Base-by-base conservation (phyloP, 2,329 filamentous ascomycete species). In the Rutstroemia sp. region DNA sequence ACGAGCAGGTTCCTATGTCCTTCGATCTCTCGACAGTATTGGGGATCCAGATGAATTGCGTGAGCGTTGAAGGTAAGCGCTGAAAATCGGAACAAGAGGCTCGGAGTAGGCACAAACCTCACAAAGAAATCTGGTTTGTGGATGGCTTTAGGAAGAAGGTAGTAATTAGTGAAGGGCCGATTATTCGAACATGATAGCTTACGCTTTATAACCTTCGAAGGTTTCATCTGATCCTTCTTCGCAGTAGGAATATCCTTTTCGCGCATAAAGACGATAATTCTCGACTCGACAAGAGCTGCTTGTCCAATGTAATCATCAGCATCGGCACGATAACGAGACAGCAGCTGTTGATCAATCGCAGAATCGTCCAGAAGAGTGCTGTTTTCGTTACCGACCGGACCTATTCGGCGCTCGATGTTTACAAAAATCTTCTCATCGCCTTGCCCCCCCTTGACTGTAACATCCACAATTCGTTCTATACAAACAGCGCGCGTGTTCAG, bases 1-100 rank as follows among this genome's bases (percentile, higher is more conserved):
- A 97, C 88, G 16, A 97, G 78, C 25, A 90, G 75, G 58, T 84
- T 81, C 5, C 78, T 78, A 69, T 95, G 85, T 10, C 88, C 88
- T 70, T 97, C 94, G 12, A 84, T 75, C 12, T 80, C 74, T 41
- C 79, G 78, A 51, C 84, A 84, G 72, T 89, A 95, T 45, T 78
- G 68, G 1, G 78, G 79, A 70, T 96, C 88, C 21, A 95, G 78
- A 72, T 99, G 94, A 64, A 99, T 96, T 16, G 80, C 78, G 72
- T 99, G 94, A 1, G 90, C 89, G 71, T 99, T 99, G 76, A 90
- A 92, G 2, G 88, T 92, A 37, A 99, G 80, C 0, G 91, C 91
- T 19, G 88, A 94, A 76, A 92, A 97, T 57, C 92, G 84, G 73
- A 95, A 96, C 54, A 99, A 82, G 4, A 96, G 80, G 4, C 80